Percentiles rank a stretch among this genome's conserved stretches.
These are phyloP conservation scores for Saprolegnia parasitica DNA, from an alignment of 352 stramenopile genomes.

Conservation along the genomic window DNA sequence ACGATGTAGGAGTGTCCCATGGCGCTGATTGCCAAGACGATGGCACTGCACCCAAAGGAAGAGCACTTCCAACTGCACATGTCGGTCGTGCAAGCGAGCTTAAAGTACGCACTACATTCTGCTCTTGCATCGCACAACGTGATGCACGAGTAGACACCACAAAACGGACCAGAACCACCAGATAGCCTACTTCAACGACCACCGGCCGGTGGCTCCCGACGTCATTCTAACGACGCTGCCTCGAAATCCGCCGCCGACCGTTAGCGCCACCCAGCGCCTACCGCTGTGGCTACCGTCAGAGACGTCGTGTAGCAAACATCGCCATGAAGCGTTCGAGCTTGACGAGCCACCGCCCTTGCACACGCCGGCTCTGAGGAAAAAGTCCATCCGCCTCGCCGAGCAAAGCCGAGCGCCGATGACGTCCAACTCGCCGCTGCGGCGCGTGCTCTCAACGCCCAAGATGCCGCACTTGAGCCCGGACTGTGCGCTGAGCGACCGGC, in stretches of 20 bases:
- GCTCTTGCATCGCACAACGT: not conserved
- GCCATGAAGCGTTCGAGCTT: conserved; percentile 4
- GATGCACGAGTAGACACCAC: not conserved
- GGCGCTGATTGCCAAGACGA: conserved; percentile 26
- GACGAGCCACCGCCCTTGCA: not conserved
- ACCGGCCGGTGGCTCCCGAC: not conserved
- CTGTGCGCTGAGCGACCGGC: not conserved
- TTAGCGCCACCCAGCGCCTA: not conserved
- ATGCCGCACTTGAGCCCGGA: conserved; percentile 13
- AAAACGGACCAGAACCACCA: not conserved
- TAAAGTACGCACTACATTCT: not conserved
- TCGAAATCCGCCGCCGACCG: not conserved
- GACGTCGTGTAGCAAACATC: not conserved
- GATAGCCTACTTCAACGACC: conserved; percentile 24
- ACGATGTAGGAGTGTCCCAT: conserved; percentile 18
- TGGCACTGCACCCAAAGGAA: conserved; percentile 26
- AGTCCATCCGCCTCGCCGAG: conserved; percentile 15
- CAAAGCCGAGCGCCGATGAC: conserved; percentile 6
- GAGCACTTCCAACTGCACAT: conserved; percentile 19
- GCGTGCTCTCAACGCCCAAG: conserved; percentile 20
- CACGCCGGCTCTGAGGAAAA: not conserved
- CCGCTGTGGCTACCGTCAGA: conserved; percentile 6
- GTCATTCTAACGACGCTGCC: not conserved
- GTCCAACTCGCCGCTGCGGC: conserved; percentile 23
- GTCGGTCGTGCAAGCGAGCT: conserved; percentile 10